Percentiles rank a stretch among this genome's conserved stretches.
Conservation (phyloP, 768 basidiomycete species). For the Amylocystis lapponica region DNA sequence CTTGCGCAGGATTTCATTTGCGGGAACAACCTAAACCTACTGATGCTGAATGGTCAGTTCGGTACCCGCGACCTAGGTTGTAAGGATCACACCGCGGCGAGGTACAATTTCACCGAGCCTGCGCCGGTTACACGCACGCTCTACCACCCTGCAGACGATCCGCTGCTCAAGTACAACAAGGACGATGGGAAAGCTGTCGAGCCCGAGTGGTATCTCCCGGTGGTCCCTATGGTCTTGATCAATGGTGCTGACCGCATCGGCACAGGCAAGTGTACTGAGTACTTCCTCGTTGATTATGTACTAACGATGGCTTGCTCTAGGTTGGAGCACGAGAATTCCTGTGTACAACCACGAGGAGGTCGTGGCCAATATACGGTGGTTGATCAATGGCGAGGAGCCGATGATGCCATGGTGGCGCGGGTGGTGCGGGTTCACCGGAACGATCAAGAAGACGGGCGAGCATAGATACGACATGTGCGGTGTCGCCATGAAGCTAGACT, state of each 20-base stretch:
- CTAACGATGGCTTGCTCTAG: slow-evolving; percentile 31
- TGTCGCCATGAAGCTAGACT: slow-evolving; percentile 66
- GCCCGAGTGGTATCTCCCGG: slow-evolving; percentile 91
- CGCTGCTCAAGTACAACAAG: slow-evolving; percentile 65
- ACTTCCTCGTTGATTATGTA: not conserved
- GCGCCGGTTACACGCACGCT: slow-evolving; percentile 67
- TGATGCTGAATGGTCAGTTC: slow-evolving; percentile 89
- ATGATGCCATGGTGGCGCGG: slow-evolving; percentile 99
- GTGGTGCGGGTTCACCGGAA: slow-evolving; percentile 93
- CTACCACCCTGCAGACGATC: slow-evolving; percentile 82
- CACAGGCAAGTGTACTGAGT: slow-evolving; percentile 68
- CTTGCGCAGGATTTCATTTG: slow-evolving; percentile 94
- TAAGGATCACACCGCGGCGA: slow-evolving; percentile 92
- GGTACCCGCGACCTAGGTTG: slow-evolving; percentile 92
- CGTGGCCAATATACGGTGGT: slow-evolving; percentile 76
- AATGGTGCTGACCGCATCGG: slow-evolving; percentile 98
- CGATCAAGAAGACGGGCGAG: slow-evolving; percentile 73
- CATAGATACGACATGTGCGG: slow-evolving; percentile 86
- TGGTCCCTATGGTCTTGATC: slow-evolving; percentile 81
- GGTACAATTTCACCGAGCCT: slow-evolving; percentile 91
- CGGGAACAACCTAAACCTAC: slow-evolving; percentile 88
- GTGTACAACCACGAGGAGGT: slow-evolving; percentile 91
- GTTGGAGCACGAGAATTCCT: slow-evolving; percentile 93
- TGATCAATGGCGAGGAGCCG: slow-evolving; percentile 83
- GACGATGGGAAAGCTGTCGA: slow-evolving; percentile 87